Evolutionary conservation across 768 basidiomycete species (phyloP).

Genomic region (Imleria badia): DNA sequence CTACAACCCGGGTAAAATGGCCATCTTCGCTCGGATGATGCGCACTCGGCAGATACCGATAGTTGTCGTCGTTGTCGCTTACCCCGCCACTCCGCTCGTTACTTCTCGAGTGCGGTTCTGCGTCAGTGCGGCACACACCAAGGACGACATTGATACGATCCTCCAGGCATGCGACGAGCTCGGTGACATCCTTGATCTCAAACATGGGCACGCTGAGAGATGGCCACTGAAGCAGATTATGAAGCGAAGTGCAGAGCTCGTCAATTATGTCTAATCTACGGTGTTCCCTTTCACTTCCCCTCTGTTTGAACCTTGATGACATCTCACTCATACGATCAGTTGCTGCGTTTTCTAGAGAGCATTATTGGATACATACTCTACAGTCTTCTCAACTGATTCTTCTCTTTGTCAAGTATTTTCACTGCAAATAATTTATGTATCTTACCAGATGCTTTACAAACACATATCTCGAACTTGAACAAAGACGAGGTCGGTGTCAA

Average conservation of each 20-base stretch:
- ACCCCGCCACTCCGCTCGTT: conserved; percentile 87
- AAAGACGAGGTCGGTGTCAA: too few species aligned
- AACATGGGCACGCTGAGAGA: conserved; percentile 69
- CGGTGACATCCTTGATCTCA: conserved; percentile 87
- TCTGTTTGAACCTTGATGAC: neutral
- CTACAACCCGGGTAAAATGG: conserved; percentile 94
- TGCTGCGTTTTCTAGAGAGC: conserved; percentile 3
- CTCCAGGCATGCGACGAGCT: conserved; percentile 89
- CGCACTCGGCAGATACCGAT: conserved; percentile 71
- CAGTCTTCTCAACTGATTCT: conserved; percentile 13
- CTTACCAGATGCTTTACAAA: conserved; percentile 17
- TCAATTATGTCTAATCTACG: conserved; percentile 34
- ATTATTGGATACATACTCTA: conserved; percentile 28
- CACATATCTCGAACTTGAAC: neutral
- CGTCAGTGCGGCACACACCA: conserved; percentile 92
- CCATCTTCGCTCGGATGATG: conserved; percentile 89
- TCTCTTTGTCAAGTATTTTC: conserved; percentile 13
- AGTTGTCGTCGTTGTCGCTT: conserved; percentile 86
- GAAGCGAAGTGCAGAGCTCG: conserved; percentile 72
- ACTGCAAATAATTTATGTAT: conserved; percentile 28
- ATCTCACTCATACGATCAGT: neutral
- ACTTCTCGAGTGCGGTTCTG: conserved; percentile 92
- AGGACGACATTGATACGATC: conserved; percentile 89
- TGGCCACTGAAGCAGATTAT: conserved; percentile 80
- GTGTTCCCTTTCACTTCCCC: neutral